These are phyloP conservation scores for Cryptosporidium viatorum DNA, from an alignment of 169 alveolate species.

Conservation along the genomic window DNA sequence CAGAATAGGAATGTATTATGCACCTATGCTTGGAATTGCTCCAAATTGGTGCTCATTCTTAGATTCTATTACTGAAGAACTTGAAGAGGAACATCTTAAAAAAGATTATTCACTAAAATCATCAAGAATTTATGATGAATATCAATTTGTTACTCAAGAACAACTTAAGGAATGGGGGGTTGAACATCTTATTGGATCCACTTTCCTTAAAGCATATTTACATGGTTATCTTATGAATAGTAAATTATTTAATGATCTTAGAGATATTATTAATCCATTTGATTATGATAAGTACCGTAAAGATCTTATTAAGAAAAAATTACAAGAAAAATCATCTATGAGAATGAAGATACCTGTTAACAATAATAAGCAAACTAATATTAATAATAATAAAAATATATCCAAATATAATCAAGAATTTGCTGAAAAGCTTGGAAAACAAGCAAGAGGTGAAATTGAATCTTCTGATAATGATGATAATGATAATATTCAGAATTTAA, in stretches of 20 bases:
- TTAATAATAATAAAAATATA: constrained; percentile 1
- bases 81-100: constrained; percentile 88
- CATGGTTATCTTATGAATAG: constrained; percentile 94
- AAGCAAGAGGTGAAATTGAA: constrained; percentile 52
- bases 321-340: constrained; percentile 86
- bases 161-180: constrained; percentile 94
- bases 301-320: constrained; percentile 83
- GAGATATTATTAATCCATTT: constrained; percentile 85
- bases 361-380: background rate
- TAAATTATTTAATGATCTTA: constrained; percentile 88
- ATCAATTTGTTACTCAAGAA: constrained; percentile 92
- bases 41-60: constrained; percentile 97
- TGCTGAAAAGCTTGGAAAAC: constrained; percentile 53
- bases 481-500: background rate
- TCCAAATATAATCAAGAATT: constrained; percentile 79
- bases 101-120: constrained; percentile 76
- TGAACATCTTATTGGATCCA: constrained; percentile 92
- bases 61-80: constrained; percentile 96
- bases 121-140: constrained; percentile 91
- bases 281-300: constrained; percentile 85
- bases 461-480: constrained; percentile 35
- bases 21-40: constrained; percentile 95
- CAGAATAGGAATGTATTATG: constrained; percentile 92
- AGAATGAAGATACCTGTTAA: constrained; percentile 81
- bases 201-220: constrained; percentile 92